Evolutionary conservation across 495 filamentous ascomycete genomes (phyloP), one percentile per base, ranked within the genome.

Genomic region (Penicillium daleae): DNA sequence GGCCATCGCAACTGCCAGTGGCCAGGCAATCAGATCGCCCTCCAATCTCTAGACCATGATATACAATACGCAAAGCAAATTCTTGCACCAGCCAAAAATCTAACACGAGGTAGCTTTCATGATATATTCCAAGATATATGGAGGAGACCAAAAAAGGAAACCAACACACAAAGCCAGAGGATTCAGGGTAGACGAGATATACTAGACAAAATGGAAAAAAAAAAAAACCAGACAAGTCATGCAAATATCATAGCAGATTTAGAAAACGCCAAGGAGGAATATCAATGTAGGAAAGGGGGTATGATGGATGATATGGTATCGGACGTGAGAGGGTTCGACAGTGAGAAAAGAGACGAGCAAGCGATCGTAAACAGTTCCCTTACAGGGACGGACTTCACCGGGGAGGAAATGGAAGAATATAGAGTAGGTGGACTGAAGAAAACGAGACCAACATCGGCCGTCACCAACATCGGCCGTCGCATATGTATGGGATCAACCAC

Each of bases 171-270:
- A 54, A 32, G 29, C 15, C 6, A 35, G 9, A 26, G 4, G n/a
- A 54, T 54, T 24, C n/a, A 54, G 51, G 17, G 5, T 29, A 56
- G 22, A 52, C 37, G 27, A 58, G 24, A 60, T 57, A 51, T 56
- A 46, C 17, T 42, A 53, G 50, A 40, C n/a, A 60, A 15, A 17
- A 39, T 4, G 35, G n/a, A n/a, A 35, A 35, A 50, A 29, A 46
- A 17, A 21, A 29, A 42, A 48, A 54, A 46, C 67, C 40, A 33
- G 33, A 68, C 33, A 22, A 33, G 35, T 59, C 61, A 68, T 66
- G 58, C 24, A 33, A 50, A 65, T 56, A 26, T 69, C 62, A 68
- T 68, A 50, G 24, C 55, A 67, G 57, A 53, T 63, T 50, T 37
- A 62, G 56, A 64, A 53, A 63, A 58, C 65, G 51, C 44, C 53